These are phyloP conservation scores for Mycena metata DNA, from an alignment of 768 basidiomycete genomes.

Conservation along the genomic window DNA sequence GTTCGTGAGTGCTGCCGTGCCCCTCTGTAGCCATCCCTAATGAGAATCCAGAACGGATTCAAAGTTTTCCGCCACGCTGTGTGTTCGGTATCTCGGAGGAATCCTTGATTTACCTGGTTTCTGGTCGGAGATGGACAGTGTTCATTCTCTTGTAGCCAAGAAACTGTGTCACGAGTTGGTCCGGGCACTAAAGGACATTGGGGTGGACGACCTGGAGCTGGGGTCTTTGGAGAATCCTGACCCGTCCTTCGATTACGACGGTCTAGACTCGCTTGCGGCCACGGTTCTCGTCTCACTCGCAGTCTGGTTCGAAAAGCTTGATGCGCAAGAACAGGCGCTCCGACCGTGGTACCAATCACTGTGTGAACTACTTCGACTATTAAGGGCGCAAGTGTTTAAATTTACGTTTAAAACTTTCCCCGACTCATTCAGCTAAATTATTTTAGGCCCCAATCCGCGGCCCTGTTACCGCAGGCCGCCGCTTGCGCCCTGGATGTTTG, in stretches of 20 bases:
- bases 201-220: neutral
- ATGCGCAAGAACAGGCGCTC: neutral
- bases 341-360: neutral
- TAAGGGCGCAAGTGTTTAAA: neutral
- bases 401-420: too few species aligned
- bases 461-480: neutral
- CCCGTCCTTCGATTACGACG: slow-evolving; percentile 3
- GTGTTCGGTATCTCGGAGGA: neutral
- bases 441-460: neutral
- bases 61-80: neutral
- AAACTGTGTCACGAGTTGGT: neutral
- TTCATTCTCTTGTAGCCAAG: neutral
- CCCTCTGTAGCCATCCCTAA: too few species aligned
- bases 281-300: neutral
- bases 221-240: neutral
- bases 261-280: neutral
- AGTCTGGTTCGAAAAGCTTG: neutral
- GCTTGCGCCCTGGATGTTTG: too few species aligned
- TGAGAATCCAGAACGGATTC: neutral
- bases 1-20: neutral
- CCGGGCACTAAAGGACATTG: slow-evolving; percentile 2
- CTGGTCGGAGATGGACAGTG: neutral
- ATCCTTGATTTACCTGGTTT: slow-evolving; percentile 7
- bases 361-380: neutral
- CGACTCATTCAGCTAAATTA: neutral